Base-by-base conservation (phyloP, 2,329 filamentous ascomycete genomes). In the Fusarium staphyleae region DNA sequence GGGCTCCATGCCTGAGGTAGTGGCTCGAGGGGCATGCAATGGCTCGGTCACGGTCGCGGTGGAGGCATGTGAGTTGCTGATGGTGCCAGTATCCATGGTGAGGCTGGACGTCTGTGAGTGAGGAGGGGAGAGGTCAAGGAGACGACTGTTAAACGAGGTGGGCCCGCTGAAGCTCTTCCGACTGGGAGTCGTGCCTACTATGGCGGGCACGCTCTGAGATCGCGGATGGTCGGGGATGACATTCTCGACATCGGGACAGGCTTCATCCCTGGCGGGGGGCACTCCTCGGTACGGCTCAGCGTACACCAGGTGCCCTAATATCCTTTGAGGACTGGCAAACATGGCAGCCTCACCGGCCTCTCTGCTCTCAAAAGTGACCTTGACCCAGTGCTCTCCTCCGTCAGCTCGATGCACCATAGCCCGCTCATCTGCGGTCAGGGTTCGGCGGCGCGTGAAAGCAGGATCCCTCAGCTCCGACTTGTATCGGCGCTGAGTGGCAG, bases 321-420 rank as follows among this genome's bases (percentile, higher is more conserved):
- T 84, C 53, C 81, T 81, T 73, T 91, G 87, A 0, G 89, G 89
- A 44, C 88, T 91, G 47, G 84, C 82, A 68, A 83, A 88, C 34
- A 87, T 75, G 16, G 89, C 89, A 10, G 84, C 79, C 53, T 90
- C 87, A 15, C 88, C 89, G 2, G 88, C 87, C 62, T 88, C 83
- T 41, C 82, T 80, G 34, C 86, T 90, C 73, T 91, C 89, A 66
- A 91, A 93, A 1, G 89, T 93, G 48, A 93, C 80, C 72, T 92
- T 92, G 66, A 97, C 91, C 93, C 93, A 98, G 77, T 96, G 90
- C 64, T 89, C 84, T 35, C 93, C 93, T 42, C 91, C 90, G 37
- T 88, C 88, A 57, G 91, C 92, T 56, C 82, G 84, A 74, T 93
- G 91, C 68, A 93, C 90, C 71, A 93, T 89, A 46, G 82, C 80